A percentile compares a stretch with the other conserved stretches of the same genome.
Conservation (phyloP, 2,329 filamentous ascomycete species). For the Cordyceps militaris region DNA sequence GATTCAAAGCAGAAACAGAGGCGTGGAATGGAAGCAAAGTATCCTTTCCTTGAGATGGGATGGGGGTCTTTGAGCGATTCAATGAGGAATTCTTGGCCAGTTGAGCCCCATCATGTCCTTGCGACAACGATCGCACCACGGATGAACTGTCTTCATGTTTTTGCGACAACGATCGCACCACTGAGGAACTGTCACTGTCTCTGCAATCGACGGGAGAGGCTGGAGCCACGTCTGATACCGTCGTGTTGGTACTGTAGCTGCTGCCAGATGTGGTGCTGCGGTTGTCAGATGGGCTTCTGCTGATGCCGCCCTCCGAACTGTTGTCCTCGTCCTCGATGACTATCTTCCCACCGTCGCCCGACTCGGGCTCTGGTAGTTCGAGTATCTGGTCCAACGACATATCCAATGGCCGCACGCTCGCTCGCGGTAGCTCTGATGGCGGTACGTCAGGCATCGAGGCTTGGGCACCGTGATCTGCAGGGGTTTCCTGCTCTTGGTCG, state of each 20-base stretch:
- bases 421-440: not conserved
- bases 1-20: not conserved
- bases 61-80: not conserved
- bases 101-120: not conserved
- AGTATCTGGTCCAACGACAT: not conserved
- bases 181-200: not conserved
- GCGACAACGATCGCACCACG: not conserved
- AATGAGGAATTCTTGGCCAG: too few relatives aligned
- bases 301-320: not conserved
- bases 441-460: not conserved
- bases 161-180: not conserved
- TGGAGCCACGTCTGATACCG: not conserved
- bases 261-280: not conserved
- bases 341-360: not conserved
- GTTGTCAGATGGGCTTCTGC: not conserved
- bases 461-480: not conserved
- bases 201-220: not conserved
- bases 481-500: not conserved
- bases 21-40: too few relatives aligned
- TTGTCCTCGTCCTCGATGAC: not conserved
- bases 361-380: not conserved
- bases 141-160: not conserved
- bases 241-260: not conserved
- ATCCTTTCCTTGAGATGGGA: not conserved
- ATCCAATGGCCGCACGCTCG: not conserved